Base-by-base conservation (phyloP, 2,329 filamentous ascomycete species). In the Corinectria fuckeliana region DNA sequence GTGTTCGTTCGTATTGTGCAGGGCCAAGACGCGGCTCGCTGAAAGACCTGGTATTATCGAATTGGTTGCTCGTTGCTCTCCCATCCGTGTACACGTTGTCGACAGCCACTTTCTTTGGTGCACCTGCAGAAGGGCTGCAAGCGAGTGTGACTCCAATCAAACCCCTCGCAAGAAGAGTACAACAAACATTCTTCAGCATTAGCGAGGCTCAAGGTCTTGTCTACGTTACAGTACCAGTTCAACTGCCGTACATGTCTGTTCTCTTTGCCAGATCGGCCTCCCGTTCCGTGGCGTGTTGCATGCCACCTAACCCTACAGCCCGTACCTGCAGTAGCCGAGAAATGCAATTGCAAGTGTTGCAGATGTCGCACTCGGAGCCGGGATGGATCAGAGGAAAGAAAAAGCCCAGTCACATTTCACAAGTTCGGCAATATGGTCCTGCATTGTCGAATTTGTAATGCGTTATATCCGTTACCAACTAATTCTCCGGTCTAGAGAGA, bases 251-350 rank as follows among this genome's bases (percentile, higher is more conserved):
- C 26, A 51, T 50, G 56, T 48, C 21, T 50, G 34, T 47, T 50
- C 45, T 18, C 38, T 39, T 47, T 38, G 45, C 26, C 32, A 50
- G 30, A 54, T 39, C 34, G 34, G 30, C 44, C 45, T 59, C 16
- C 34, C 50, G 50, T 50, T 50, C 56, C 45, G 47, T 45, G 38
- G 38, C 39, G 45, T 50, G 50, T 59, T 45, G 45, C 56, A 55
- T 51, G 57, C 18, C 48, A 51, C 48, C 39, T n/a, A n/a, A n/a
- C n/a, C n/a, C n/a, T 44, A 26, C 34, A 41, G 18, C 45, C 28
- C 32, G 60, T 56, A 59, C 60, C 60, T 62, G 60, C 60, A 62
- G 56, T 59, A 62, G 60, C 50, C 32, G 45, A 59, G 42, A 39
- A 28, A 52, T 61, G 47, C 28, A 47, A 56, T 56, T 23, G 13